phyloP scores from a whole-genome alignment of 164 flowering plant genomes.

The Magnolia kwangsiensis region DNA sequence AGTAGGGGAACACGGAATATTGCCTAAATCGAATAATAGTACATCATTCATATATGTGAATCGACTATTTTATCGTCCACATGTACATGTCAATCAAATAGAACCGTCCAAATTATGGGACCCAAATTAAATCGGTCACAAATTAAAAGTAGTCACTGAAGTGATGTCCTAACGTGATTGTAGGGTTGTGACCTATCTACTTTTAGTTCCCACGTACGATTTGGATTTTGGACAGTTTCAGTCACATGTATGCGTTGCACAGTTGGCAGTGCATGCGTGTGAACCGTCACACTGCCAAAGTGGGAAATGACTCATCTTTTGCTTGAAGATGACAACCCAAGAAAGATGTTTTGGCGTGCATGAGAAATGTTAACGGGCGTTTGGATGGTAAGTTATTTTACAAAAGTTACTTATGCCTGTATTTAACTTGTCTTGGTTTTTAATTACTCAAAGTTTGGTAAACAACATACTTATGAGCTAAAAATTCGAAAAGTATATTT shows the following conservation, averaged over 20 bases:
- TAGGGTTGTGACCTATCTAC: background rate
- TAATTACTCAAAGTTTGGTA: too few species aligned
- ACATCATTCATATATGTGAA: background rate
- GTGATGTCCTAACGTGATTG: background rate
- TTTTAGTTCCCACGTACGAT: background rate
- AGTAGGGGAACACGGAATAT: background rate
- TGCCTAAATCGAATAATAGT: background rate
- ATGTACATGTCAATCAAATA: too few species aligned
- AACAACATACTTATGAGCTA: too few species aligned
- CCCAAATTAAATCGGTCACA: background rate
- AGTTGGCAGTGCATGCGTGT: too few species aligned
- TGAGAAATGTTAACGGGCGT: background rate
- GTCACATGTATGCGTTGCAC: background rate
- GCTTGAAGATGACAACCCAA: background rate
- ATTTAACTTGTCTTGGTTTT: too few species aligned
- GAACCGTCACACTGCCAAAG: background rate
- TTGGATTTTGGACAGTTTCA: background rate
- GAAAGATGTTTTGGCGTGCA: background rate
- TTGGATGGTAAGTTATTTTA: background rate
- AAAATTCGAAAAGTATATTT: too few species aligned
- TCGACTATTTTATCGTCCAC: background rate
- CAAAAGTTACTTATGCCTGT: too few species aligned
- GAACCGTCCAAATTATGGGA: background rate
- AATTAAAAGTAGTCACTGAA: background rate
- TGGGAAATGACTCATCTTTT: background rate